Conservation (phyloP, 345 rosid genomes). For the Dipteronia sinensis region DNA sequence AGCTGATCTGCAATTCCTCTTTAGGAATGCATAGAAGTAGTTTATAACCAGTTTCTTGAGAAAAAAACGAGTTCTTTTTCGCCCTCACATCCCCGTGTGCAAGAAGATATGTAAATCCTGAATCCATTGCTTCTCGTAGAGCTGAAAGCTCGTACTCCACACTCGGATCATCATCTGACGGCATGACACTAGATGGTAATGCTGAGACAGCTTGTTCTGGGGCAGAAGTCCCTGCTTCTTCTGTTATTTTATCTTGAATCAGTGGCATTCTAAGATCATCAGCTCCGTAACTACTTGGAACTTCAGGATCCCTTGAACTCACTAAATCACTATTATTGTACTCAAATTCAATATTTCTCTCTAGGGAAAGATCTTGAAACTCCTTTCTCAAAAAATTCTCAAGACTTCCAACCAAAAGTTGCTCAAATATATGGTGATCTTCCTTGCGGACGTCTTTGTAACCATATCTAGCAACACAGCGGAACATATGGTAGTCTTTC, state of each 20-base stretch:
- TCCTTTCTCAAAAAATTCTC: slow-evolving; percentile 81
- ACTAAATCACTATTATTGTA: slow-evolving; percentile 50
- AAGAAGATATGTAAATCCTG: slow-evolving; percentile 82
- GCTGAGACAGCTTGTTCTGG: slow-evolving; percentile 33
- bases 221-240: slow-evolving; percentile 34
- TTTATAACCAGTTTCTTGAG: slow-evolving; percentile 88
- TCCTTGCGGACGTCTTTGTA: slow-evolving; percentile 90
- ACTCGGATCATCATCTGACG: slow-evolving; percentile 68
- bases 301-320: slow-evolving; percentile 33
- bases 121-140: slow-evolving; percentile 76
- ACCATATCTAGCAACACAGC: slow-evolving; percentile 87
- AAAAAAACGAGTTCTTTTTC: slow-evolving; percentile 76
- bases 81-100: slow-evolving; percentile 84
- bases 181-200: slow-evolving; percentile 55
- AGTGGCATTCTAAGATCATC: slow-evolving; percentile 72
- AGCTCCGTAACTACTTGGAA: background rate
- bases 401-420: slow-evolving; percentile 75
- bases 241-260: slow-evolving; percentile 45
- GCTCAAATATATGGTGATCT: slow-evolving; percentile 79
- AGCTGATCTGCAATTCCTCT: slow-evolving; percentile 86
- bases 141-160: slow-evolving; percentile 84
- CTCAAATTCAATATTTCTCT: slow-evolving; percentile 49
- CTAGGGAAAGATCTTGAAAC: slow-evolving; percentile 79
- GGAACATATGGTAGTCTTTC: slow-evolving; percentile 91
- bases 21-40: slow-evolving; percentile 83